A percentile compares a stretch with the other conserved stretches of the same genome.
phyloP scores from a whole-genome alignment of 108 stramenopile species.

The Cyclotella atomus region DNA sequence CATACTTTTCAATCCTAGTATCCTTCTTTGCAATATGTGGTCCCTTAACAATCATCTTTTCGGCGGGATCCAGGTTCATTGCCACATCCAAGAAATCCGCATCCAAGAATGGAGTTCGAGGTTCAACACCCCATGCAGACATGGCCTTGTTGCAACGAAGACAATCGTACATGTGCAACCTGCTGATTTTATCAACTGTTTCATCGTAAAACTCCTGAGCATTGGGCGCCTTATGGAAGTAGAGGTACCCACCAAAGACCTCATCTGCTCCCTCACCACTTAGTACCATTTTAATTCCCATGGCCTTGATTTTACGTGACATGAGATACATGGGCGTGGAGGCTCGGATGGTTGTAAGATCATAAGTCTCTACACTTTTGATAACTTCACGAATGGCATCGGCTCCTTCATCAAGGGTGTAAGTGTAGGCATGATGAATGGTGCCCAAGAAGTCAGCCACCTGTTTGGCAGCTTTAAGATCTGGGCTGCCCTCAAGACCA shows the following conservation, averaged over 20 bases:
- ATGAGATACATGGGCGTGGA: conserved; percentile 99
- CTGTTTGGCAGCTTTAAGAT: conserved; percentile 92
- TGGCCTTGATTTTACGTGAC: conserved; percentile 98
- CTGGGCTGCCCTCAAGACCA: conserved; percentile 92
- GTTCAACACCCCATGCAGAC: conserved; percentile 98
- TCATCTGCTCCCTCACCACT: conserved; percentile 98
- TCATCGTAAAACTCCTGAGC: conserved; percentile 96
- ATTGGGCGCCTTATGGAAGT: conserved; percentile 99
- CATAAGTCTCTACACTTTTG: conserved; percentile 95
- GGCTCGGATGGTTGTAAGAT: conserved; percentile 97
- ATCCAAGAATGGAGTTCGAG: conserved; percentile 97
- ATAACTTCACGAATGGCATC: conserved; percentile 98
- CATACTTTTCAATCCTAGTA: conserved; percentile 95
- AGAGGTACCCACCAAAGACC: conserved; percentile 98
- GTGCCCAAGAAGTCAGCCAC: conserved; percentile 97
- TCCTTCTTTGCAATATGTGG: conserved; percentile 75
- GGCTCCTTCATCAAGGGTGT: conserved; percentile 96
- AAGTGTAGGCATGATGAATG: conserved; percentile 96
- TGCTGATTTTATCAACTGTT: conserved; percentile 93
- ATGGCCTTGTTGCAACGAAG: conserved; percentile 98
- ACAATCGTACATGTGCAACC: conserved; percentile 98
- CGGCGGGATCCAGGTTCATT: conserved; percentile 94
- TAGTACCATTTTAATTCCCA: conserved; percentile 99
- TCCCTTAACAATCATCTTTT: conserved; percentile 94
- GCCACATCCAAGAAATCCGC: conserved; percentile 95